Conservation (phyloP, 2,329 filamentous ascomycete genomes). For the Volutella citrinella region DNA sequence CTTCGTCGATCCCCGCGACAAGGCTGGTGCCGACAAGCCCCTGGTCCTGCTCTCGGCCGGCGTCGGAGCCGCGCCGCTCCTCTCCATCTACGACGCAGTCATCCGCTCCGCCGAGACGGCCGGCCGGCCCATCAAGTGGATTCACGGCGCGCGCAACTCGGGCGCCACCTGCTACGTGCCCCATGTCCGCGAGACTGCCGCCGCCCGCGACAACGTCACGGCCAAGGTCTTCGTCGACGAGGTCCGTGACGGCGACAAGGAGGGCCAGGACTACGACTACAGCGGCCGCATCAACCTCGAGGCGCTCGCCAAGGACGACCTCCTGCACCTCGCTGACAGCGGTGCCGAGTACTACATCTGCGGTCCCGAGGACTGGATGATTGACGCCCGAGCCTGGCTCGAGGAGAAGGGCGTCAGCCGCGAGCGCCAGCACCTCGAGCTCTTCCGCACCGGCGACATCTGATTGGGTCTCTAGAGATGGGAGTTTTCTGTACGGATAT, state of each 20-base stretch:
- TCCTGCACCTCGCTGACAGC: conserved; percentile 54
- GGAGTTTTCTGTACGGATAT: no score
- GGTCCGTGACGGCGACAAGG: conserved; percentile 39
- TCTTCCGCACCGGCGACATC: conserved; percentile 58
- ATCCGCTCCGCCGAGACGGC: conserved; percentile 27
- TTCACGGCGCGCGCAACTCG: conserved; percentile 56
- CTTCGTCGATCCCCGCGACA: conserved; percentile 50
- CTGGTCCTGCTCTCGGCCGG: conserved; percentile 66
- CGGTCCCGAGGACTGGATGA: conserved; percentile 70
- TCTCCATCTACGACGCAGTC: conserved; percentile 61
- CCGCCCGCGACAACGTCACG: conserved; percentile 29
- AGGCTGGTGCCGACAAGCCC: conserved; percentile 44
- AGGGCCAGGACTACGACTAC: conserved; percentile 58
- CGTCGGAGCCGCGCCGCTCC: conserved; percentile 65
- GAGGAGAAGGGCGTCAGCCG: conserved; percentile 52
- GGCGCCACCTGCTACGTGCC: conserved; percentile 52
- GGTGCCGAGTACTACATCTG: conserved; percentile 68
- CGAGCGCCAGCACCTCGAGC: conserved; percentile 63
- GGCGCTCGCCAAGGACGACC: conserved; percentile 46
- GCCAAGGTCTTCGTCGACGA: conserved; percentile 56
- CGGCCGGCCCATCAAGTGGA: conserved; percentile 54
- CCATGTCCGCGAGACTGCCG: conserved; percentile 46
- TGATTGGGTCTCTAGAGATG: no score
- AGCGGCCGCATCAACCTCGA: conserved; percentile 57
- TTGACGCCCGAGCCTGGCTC: conserved; percentile 52